Evolutionary conservation across 768 basidiomycete genomes (phyloP), one percentile per base, ranked within the genome.

Genomic region (Cystoderma amianthinum): DNA sequence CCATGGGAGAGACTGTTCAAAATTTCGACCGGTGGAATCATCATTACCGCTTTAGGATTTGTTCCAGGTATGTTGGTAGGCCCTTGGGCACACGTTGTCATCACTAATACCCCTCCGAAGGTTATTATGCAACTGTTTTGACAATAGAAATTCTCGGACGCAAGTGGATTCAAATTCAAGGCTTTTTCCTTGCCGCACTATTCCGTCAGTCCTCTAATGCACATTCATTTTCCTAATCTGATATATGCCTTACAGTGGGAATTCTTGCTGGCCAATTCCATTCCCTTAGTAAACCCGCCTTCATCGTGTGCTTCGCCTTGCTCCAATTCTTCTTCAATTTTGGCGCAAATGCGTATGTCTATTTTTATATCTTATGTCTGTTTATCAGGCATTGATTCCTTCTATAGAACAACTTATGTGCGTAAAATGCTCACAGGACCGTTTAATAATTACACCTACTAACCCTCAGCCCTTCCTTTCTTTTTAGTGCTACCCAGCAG

Each of bases 261-360:
- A 78, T 89, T 46, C 64, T 88, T 28, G 85, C 86, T 4, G 82
- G 72, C 21, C 71, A 68, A 46, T 86, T 86, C 63, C 32, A 73
- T 38, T 57, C 56, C 0, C 65, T 88, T 11, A 67, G 71, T 53
- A 78, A 69, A 7, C 66, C 68, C 0, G 63, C 74, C 2, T 87
- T 88, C 63, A 74, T 88, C 45, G 80, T 83, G 43, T 74, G 71
- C 62, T 89, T 89, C 54, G 69, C 84, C 0, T 60, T 88, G 49
- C 62, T 86, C 17, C 83, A 84, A 67, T 85, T 85, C 66, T 85
- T 86, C 69, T 86, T 86, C 69, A 86, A 87, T 63, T 88, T 85
- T 51, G 85, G 85, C 15, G 80, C 82, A 2, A 86, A 85, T 53
- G 63, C 76, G 71, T 80, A 52, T 48, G 76, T 60, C 15, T 22